Evolutionary conservation across 306 rosid genomes (phyloP), one percentile per base, ranked within the genome.

Genomic region (Myrica gale): DNA sequence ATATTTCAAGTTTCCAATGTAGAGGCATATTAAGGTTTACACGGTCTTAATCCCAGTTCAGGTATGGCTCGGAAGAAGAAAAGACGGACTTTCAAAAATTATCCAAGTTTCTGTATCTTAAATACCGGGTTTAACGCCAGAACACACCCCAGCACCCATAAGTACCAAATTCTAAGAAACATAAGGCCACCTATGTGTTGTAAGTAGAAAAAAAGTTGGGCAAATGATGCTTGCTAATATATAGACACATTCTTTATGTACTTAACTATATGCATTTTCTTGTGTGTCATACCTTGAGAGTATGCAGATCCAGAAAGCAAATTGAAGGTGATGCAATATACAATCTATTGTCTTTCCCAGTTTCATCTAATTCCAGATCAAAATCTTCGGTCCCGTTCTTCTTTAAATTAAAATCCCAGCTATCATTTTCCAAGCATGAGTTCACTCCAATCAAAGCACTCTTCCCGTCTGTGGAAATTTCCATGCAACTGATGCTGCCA

Each of bases 231-330:
- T 13, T 37, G 9, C 12, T 63, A 32, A 11, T 63, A 63, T n/a
- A 2, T n/a, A 17, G 7, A 54, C 11, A 39, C 47, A 39, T 17
- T 42, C 70, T 23, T 12, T 4, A 58, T 58, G 41, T 58, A 58
- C 65, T 48, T 9, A 48, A 2, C 53, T 9, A 4, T 11, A 15
- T 9, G 13, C 13, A 11, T 48, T 48, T 9, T 48, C 55, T 69
- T 68, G 68, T 75, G 82, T 72, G 52, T 60, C 61, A 71, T 92
- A 95, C 99, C 99, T 89, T 83, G 78, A 95, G 82, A 60, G 92
- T 87, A 84, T 90, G 93, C 86, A 88, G 84, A 88, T 92, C 91
- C 85, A 95, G 85, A 80, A 95, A 87, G 93, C 99, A 90, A 80
- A 95, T 81, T 55, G 99, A 90, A 44, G 97, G 96, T 17, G 83